Base-by-base conservation (phyloP, 2,329 filamentous ascomycete genomes). In the Magnaporthiopsis poae region DNA sequence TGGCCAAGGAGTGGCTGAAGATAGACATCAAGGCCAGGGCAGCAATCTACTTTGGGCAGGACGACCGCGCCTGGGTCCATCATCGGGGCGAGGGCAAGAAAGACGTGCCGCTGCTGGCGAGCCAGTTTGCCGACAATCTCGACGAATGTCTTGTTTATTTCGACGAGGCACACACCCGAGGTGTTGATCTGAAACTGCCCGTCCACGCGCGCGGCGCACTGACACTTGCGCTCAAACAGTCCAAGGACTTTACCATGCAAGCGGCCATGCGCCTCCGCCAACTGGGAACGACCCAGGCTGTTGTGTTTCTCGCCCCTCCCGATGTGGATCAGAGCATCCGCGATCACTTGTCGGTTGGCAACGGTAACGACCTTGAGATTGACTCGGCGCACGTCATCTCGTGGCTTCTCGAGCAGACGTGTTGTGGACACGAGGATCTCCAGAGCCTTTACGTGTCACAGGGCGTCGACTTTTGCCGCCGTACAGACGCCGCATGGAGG, bases 201-300 rank as follows among this genome's bases (percentile, higher is more conserved):
- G 66, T 67, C 0, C 5, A 81, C 15, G 88, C 87, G 69, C 78
- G 85, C 0, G 90, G 88, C 0, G 86, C 86, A 0, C 85, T 92
- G 0, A 92, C 88, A 0, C 73, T 94, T 0, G 89, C 89, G 0
- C 80, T 86, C 0, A 78, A 79, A 4, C 69, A 91, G 1, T 88
- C 86, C 0, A 93, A 92, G 68, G 90, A 93, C 68, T 78, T 82
- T 18, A 73, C 91, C 0, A 84, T 88, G 0, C 89, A 92, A 81
- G 88, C 87, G 0, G 89, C 87, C 68, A 90, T 90, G 86, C 75
- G 89, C n/a, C 86, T 92, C 83, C 76, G 89, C 18, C 85, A 88
- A 67, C 79, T 93, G 0, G 89, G 88, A 0, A 76, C 84, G 2
- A 88, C 87, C 0, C 89, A 92, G 69, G 86, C 84, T 0, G 81